A percentile compares a stretch with the other conserved stretches of the same genome.
phyloP scores from a whole-genome alignment of 2,329 filamentous ascomycete genomes.

The Zasmidium angulare region DNA sequence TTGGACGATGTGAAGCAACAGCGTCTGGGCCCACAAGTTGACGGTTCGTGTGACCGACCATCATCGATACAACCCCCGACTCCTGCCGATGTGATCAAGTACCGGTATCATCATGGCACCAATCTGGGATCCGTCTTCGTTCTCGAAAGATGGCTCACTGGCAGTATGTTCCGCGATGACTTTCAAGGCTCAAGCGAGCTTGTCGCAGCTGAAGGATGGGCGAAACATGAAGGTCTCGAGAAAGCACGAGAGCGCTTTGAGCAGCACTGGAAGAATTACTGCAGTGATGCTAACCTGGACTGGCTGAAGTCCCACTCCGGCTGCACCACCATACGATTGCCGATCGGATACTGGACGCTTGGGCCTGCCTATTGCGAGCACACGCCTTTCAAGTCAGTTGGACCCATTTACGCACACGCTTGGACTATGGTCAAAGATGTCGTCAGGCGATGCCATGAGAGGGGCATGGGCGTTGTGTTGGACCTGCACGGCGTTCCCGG shows the following conservation, averaged over 20 bases:
- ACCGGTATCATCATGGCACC: conserved; percentile 60
- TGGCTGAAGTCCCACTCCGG: conserved; percentile 55
- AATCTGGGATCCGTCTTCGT: conserved; percentile 62
- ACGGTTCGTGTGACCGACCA: conserved; percentile 25
- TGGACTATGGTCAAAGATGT: conserved; percentile 54
- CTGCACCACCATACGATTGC: conserved; percentile 59
- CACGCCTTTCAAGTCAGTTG: conserved; percentile 53
- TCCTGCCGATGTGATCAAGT: conserved; percentile 48
- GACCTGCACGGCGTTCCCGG: conserved; percentile 61
- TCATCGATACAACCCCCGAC: conserved; percentile 40
- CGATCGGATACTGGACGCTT: conserved; percentile 61
- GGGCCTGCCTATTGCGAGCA: conserved; percentile 51
- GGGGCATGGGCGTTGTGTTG: conserved; percentile 57
- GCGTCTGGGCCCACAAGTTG: conserved; percentile 8
- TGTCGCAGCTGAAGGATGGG: conserved; percentile 50
- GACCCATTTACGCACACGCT: conserved; percentile 52
- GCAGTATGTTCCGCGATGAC: conserved; percentile 50
- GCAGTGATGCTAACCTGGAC: conserved; percentile 52
- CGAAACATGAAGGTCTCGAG: conserved; percentile 49
- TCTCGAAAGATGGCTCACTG: conserved; percentile 59
- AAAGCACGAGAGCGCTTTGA: conserved; percentile 53
- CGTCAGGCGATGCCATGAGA: conserved; percentile 44
- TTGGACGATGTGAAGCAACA: conserved; percentile 27
- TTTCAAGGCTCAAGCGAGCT: conserved; percentile 50
- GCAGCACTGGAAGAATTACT: conserved; percentile 52